Conservation (phyloP, 2,329 filamentous ascomycete genomes). For the Elsinoe fawcettii region DNA sequence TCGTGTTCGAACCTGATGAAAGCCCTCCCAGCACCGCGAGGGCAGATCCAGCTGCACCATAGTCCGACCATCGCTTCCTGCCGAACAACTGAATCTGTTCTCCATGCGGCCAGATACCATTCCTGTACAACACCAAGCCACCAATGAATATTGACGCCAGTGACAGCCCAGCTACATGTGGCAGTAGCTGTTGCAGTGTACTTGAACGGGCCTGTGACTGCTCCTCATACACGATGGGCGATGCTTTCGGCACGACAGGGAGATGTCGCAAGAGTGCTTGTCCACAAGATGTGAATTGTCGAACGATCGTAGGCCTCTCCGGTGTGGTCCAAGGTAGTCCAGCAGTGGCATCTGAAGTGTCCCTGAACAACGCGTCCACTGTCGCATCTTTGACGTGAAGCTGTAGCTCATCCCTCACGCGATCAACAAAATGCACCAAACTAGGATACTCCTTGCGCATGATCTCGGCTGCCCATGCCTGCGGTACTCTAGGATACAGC, state of each 20-base stretch:
- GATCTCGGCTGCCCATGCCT: constrained; percentile 54
- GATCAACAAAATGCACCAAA: constrained; percentile 33
- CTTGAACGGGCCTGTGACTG: background rate
- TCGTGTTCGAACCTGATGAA: background rate
- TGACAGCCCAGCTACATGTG: constrained; percentile 8
- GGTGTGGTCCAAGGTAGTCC: constrained; percentile 25
- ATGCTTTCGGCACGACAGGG: constrained; percentile 12
- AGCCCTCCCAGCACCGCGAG: constrained; percentile 22
- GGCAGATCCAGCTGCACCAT: constrained; percentile 29
- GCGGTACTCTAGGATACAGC: constrained; percentile 53
- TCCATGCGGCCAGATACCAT: constrained; percentile 27
- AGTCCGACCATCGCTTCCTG: constrained; percentile 27
- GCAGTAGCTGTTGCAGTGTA: constrained; percentile 10
- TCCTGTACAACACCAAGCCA: constrained; percentile 16
- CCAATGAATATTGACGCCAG: constrained; percentile 12
- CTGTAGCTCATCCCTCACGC: constrained; percentile 19
- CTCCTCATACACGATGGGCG: constrained; percentile 1
- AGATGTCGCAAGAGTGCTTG: constrained; percentile 13
- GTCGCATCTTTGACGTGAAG: constrained; percentile 24
- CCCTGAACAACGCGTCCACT: constrained; percentile 16
- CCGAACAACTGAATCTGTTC: constrained; percentile 30
- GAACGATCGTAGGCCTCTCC: constrained; percentile 9
- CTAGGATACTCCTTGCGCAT: constrained; percentile 43
- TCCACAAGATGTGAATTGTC: constrained; percentile 3
- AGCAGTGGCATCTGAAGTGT: background rate